These are phyloP conservation scores for Leucogyrophana mollusca DNA, from an alignment of 768 basidiomycete genomes.

Conservation along the genomic window DNA sequence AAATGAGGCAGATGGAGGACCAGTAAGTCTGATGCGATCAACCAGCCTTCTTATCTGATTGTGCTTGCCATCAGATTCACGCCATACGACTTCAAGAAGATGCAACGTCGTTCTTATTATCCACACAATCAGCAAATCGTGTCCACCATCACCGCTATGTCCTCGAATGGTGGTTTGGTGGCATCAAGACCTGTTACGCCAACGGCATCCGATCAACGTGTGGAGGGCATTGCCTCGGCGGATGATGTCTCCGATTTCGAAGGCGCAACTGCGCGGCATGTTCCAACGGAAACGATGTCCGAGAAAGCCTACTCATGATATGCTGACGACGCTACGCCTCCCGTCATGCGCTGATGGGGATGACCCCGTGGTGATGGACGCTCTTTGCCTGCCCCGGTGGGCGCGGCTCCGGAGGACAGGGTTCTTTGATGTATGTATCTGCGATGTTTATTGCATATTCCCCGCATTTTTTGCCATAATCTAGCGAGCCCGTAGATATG, in stretches of 20 bases:
- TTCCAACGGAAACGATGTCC: slow-evolving; percentile 39
- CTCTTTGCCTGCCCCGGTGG: too few species aligned
- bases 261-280: slow-evolving; percentile 34
- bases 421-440: too few species aligned
- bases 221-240: slow-evolving; percentile 40
- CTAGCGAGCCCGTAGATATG: too few species aligned
- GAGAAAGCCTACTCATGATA: slow-evolving; percentile 53
- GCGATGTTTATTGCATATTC: too few species aligned
- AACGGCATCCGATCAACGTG: slow-evolving; percentile 41
- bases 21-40: slow-evolving; percentile 56
- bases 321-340: slow-evolving; percentile 1
- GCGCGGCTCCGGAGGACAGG: too few species aligned
- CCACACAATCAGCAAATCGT: slow-evolving; percentile 71
- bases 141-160: slow-evolving; percentile 68
- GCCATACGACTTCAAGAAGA: slow-evolving; percentile 89
- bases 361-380: too few species aligned
- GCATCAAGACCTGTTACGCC: slow-evolving; percentile 79
- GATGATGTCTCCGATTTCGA: slow-evolving; percentile 44
- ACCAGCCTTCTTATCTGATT: slow-evolving; percentile 5
- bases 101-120: slow-evolving; percentile 89
- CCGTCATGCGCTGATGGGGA: not conserved
- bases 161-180: slow-evolving; percentile 66
- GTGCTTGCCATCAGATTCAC: slow-evolving; percentile 60
- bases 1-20: slow-evolving; percentile 98
- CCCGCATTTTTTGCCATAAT: too few species aligned